Evolutionary conservation across 495 filamentous ascomycete species (phyloP).

Genomic region (Cercophora newfieldiana): DNA sequence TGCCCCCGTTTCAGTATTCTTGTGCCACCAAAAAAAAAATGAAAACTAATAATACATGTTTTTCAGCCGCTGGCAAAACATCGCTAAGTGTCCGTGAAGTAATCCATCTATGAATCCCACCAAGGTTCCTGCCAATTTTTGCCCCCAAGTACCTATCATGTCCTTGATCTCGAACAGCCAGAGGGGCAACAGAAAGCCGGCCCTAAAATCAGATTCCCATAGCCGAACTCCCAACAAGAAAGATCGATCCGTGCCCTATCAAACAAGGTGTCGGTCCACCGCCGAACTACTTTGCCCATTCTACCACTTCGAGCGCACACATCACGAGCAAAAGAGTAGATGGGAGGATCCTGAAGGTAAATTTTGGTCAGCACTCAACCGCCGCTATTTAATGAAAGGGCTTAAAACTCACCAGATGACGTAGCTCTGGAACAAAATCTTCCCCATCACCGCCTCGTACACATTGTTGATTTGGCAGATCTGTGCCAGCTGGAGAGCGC

Average conservation of each 20-base stretch:
- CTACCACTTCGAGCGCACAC: conserved; percentile 86
- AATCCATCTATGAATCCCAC: background rate
- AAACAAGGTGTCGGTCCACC: background rate
- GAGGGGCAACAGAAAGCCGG: background rate
- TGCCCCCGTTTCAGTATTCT: background rate
- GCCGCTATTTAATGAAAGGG: conserved; percentile 9
- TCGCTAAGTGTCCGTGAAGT: background rate
- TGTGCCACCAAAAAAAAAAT: background rate
- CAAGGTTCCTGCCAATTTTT: background rate
- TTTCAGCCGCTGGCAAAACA: background rate
- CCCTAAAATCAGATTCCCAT: background rate
- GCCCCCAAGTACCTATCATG: background rate
- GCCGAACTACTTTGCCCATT: conserved; percentile 63
- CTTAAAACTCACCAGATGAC: conserved; percentile 81
- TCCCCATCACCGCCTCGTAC: conserved; percentile 90
- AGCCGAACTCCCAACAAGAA: background rate
- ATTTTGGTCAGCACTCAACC: conserved; percentile 30
- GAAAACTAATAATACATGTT: background rate
- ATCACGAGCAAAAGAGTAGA: conserved; percentile 90
- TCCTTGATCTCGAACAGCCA: background rate
- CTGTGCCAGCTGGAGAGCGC: conserved; percentile 91
- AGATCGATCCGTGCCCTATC: background rate
- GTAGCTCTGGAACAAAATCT: conserved; percentile 93
- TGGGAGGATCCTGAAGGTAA: conserved; percentile 75
- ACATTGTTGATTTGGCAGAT: conserved; percentile 99